These are phyloP conservation scores for Nemania sp. DNA, from an alignment of 2,329 filamentous ascomycete species.

Conservation along the genomic window DNA sequence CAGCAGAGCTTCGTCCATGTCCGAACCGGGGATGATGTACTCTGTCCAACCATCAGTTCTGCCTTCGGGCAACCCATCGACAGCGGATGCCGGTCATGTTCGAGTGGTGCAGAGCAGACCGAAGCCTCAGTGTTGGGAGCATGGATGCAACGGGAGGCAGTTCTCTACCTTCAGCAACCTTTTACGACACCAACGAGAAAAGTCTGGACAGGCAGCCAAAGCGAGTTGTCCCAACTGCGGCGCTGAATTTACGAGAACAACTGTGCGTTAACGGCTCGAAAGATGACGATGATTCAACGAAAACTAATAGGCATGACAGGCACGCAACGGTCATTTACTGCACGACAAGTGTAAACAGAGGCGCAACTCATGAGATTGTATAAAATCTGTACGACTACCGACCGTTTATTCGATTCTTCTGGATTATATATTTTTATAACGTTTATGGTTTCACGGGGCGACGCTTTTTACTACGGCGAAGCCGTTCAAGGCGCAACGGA, in stretches of 20 bases:
- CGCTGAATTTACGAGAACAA: constrained; percentile 89
- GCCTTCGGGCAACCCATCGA: constrained; percentile 41
- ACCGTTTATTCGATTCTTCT: constrained; percentile 11
- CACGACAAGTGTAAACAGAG: constrained; percentile 92
- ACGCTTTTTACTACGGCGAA: constrained; percentile 11
- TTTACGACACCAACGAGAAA: constrained; percentile 89
- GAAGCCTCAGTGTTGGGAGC: constrained; percentile 97
- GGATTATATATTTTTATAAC: constrained; percentile 11
- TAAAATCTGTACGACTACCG: constrained; percentile 11
- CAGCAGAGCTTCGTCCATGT: constrained; percentile 47
- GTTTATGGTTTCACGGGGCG: constrained; percentile 12
- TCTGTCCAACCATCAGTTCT: constrained; percentile 45
- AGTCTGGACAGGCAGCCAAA: constrained; percentile 88
- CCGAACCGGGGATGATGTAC: constrained; percentile 51
- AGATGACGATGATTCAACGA: neutral
- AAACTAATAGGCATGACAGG: constrained; percentile 50
- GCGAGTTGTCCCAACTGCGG: constrained; percentile 89
- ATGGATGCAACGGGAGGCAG: constrained; percentile 92
- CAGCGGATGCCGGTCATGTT: constrained; percentile 56
- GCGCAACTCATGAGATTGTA: constrained; percentile 47
- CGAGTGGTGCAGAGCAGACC: constrained; percentile 76
- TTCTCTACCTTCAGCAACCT: constrained; percentile 98
- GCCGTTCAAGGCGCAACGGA: constrained; percentile 24
- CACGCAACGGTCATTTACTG: constrained; percentile 80
- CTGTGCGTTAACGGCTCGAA: constrained; percentile 36